Percentiles rank a stretch among this genome's conserved stretches.
Evolutionary conservation across 2,329 filamentous ascomycete species (phyloP).

Genomic region (Alternaria incomplexa): DNA sequence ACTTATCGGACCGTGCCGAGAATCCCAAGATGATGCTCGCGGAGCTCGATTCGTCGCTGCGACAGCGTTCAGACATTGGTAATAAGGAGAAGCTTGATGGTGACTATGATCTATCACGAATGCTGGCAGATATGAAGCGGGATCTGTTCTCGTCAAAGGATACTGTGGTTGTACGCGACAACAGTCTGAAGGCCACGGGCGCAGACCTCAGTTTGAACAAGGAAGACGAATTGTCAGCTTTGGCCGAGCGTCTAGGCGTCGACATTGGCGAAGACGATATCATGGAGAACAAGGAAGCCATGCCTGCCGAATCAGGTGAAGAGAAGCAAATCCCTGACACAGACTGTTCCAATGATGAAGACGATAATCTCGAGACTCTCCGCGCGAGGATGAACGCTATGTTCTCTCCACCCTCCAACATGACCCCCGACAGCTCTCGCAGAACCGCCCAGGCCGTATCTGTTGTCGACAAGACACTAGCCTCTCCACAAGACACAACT

Average conservation of each 20-base stretch:
- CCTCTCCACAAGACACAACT: neutral
- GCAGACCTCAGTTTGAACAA: neutral
- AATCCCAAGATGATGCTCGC: conserved; percentile 9
- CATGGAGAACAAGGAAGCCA: neutral
- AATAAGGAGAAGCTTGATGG: neutral
- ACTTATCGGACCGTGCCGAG: neutral
- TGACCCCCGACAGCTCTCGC: neutral
- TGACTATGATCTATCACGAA: neutral
- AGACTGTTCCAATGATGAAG: neutral
- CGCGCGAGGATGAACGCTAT: neutral
- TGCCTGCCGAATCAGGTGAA: neutral
- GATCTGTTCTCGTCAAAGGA: neutral
- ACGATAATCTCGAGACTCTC: conserved; percentile 5
- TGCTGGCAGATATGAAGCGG: neutral
- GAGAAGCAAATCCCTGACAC: neutral
- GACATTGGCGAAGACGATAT: neutral
- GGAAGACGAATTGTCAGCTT: neutral
- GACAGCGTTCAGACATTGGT: neutral
- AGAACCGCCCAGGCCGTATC: neutral
- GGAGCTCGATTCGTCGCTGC: conserved; percentile 1
- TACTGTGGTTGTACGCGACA: neutral
- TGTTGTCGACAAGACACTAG: neutral
- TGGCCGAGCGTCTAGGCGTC: neutral
- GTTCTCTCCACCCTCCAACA: neutral
- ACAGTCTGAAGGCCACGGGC: neutral